Evolutionary conservation across 2,329 filamentous ascomycete genomes (phyloP).

Genomic region (Penicillium sp.): DNA sequence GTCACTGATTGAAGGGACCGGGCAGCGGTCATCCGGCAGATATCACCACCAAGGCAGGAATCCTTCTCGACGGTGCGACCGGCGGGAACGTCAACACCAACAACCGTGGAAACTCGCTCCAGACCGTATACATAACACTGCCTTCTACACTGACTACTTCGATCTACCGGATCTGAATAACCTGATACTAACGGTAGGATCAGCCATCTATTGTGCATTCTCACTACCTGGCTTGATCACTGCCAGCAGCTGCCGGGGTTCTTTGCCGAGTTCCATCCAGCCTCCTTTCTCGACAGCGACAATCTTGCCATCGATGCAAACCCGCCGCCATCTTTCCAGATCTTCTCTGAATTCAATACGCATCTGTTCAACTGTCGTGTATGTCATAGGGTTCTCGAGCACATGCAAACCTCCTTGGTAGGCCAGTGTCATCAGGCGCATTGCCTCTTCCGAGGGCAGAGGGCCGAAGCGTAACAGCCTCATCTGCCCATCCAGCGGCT

Average conservation of each 20-base stretch:
- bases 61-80: too few relatives aligned
- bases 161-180: too few relatives aligned
- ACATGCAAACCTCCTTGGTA: slow-evolving; percentile 59
- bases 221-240: slow-evolving; percentile 10
- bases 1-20: too few relatives aligned
- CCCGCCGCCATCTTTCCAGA: slow-evolving; percentile 66
- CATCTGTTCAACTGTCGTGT: slow-evolving; percentile 67
- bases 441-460: slow-evolving; percentile 61
- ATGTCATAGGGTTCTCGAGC: slow-evolving; percentile 58
- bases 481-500: slow-evolving; percentile 67
- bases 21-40: too few relatives aligned
- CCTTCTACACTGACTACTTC: too few relatives aligned
- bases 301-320: slow-evolving; percentile 91
- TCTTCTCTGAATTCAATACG: slow-evolving; percentile 65
- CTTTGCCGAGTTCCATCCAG: slow-evolving; percentile 61
- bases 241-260: slow-evolving; percentile 22
- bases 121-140: too few relatives aligned
- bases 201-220: too few relatives aligned
- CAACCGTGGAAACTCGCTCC: too few relatives aligned
- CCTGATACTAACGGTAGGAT: too few relatives aligned
- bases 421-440: slow-evolving; percentile 70
- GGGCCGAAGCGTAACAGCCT: slow-evolving; percentile 73
- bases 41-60: too few relatives aligned
- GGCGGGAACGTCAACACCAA: too few relatives aligned
- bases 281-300: slow-evolving; percentile 69